phyloP scores from a whole-genome alignment of 805 yeast species.

The Tetrapisispora taiwanensis region DNA sequence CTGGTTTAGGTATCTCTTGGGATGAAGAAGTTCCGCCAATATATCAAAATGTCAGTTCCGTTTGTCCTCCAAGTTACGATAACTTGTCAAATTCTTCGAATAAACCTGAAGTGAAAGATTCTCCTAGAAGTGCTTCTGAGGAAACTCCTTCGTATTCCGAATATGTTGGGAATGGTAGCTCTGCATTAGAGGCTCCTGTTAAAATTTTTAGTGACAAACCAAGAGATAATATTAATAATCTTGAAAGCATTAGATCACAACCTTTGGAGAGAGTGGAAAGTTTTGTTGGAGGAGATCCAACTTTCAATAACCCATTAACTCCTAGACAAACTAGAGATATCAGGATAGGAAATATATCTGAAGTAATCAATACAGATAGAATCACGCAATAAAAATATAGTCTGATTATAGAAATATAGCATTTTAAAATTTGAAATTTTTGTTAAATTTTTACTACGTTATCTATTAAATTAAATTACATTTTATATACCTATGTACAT shows the following conservation, averaged over 20 bases:
- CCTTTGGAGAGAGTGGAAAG: slow-evolving; percentile 13
- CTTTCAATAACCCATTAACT: slow-evolving; percentile 17
- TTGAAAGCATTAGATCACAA: not conserved
- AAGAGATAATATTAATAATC: not conserved
- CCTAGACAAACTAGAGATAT: slow-evolving; percentile 26
- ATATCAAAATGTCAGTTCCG: slow-evolving; percentile 70
- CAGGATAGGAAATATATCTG: slow-evolving; percentile 17
- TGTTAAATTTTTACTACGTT: not conserved
- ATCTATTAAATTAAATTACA: slow-evolving; percentile 2
- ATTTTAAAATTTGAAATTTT: not conserved
- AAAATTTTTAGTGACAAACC: not conserved
- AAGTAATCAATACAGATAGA: slow-evolving; percentile 24
- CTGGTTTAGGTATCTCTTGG: slow-evolving; percentile 96
- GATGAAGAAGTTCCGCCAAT: slow-evolving; percentile 99
- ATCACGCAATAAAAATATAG: slow-evolving; percentile 22
- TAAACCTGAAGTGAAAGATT: not conserved
- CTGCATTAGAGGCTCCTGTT: not conserved
- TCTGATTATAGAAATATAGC: too few relatives aligned
- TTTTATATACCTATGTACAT: not conserved
- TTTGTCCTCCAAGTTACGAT: slow-evolving; percentile 79
- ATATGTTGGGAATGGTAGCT: not conserved
- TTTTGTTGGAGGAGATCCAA: slow-evolving; percentile 21
- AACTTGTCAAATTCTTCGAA: slow-evolving; percentile 2
- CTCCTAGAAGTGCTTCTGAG: not conserved
- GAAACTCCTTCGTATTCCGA: not conserved